Conservation (phyloP, 352 stramenopile genomes). For the Saprolegnia diclina region DNA sequence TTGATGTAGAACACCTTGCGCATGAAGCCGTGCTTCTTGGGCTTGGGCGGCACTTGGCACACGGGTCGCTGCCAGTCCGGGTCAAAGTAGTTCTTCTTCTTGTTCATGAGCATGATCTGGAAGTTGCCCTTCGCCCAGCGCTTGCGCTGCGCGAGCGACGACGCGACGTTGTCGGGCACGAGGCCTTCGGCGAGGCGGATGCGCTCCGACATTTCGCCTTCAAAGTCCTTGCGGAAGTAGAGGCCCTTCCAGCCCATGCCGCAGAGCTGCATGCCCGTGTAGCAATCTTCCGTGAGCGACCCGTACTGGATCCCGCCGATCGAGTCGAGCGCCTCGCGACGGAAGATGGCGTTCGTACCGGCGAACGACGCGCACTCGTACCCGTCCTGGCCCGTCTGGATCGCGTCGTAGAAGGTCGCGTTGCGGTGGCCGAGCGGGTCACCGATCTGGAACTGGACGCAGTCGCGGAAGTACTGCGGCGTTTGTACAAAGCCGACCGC, state of each 20-base stretch:
- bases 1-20: conserved; percentile 82
- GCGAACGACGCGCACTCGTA: conserved; percentile 77
- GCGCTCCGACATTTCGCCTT: conserved; percentile 66
- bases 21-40: conserved; percentile 78
- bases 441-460: conserved; percentile 73
- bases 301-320: conserved; percentile 83
- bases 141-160: conserved; percentile 67
- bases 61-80: conserved; percentile 73
- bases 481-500: conserved; percentile 76
- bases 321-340: conserved; percentile 75
- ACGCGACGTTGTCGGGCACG: conserved; percentile 73
- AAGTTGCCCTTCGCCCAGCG: conserved; percentile 84
- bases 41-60: conserved; percentile 67
- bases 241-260: conserved; percentile 80
- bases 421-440: conserved; percentile 79
- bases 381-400: conserved; percentile 76
- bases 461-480: conserved; percentile 81
- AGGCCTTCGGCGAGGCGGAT: conserved; percentile 71
- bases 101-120: conserved; percentile 78
- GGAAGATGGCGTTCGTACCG: conserved; percentile 76
- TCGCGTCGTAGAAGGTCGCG: conserved; percentile 78
- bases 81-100: conserved; percentile 74
- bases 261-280: conserved; percentile 69
- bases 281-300: conserved; percentile 76
- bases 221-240: conserved; percentile 86